These are phyloP conservation scores for Chlorella sp. DNA, from an alignment of 139 green algal species.

Conservation along the genomic window DNA sequence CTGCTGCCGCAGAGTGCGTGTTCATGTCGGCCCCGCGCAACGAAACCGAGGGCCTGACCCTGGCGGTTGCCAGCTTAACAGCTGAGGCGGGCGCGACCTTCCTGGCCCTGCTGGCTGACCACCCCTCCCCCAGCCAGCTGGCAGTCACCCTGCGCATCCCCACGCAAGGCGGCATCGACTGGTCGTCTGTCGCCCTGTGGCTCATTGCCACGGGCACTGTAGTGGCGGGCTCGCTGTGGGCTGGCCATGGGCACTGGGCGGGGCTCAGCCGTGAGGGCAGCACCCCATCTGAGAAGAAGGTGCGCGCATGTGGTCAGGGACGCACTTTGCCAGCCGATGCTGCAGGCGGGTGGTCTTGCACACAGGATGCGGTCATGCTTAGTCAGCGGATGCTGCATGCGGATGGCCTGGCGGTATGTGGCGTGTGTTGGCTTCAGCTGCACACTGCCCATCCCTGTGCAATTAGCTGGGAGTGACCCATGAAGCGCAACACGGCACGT, in stretches of 20 bases:
- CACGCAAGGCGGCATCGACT: constrained; percentile 51
- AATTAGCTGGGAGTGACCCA: too few species aligned
- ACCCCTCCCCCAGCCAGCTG: background rate
- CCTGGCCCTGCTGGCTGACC: background rate
- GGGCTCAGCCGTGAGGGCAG: background rate
- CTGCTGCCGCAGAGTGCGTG: constrained; percentile 57
- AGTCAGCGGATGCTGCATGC: too few species aligned
- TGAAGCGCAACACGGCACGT: too few species aligned
- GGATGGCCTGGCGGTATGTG: too few species aligned
- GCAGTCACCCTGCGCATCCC: constrained; percentile 25
- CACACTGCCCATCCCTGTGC: too few species aligned
- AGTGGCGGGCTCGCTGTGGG: constrained; percentile 60
- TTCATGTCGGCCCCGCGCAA: constrained; percentile 50
- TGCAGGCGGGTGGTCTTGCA: too few species aligned
- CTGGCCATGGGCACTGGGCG: constrained; percentile 48
- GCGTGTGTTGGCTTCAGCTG: too few species aligned
- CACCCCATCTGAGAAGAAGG: constrained; percentile 1
- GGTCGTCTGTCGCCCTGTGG: constrained; percentile 59
- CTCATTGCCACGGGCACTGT: constrained; percentile 74
- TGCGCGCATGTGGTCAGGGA: too few species aligned
- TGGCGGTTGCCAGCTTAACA: constrained; percentile 54
- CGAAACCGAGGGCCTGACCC: background rate
- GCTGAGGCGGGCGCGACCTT: constrained; percentile 37
- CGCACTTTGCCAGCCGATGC: too few species aligned
- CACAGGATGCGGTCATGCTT: too few species aligned